Conservation (phyloP, 257 asterid species). For the Henckelia pumila region DNA sequence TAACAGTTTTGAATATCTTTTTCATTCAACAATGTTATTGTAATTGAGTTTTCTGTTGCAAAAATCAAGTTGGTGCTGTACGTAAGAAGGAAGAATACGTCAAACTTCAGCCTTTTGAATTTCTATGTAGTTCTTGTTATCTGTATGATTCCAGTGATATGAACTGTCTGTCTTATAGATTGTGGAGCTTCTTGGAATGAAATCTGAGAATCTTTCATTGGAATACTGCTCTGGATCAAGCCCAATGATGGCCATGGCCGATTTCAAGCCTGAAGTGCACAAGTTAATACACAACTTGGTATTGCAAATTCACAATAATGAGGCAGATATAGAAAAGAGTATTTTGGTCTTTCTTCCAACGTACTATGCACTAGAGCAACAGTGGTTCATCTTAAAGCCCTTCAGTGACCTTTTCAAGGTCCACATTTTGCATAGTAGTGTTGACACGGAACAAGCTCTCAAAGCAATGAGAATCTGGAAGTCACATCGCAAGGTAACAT, state of each 20-base stretch:
- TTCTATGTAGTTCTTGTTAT: constrained; percentile 13
- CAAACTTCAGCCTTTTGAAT: too few species aligned
- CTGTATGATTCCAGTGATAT: constrained; percentile 11
- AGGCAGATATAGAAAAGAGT: constrained; percentile 93
- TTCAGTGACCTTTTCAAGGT: constrained; percentile 63
- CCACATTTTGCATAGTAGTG: constrained; percentile 87
- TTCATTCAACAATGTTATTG: too few species aligned
- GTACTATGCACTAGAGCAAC: constrained; percentile 78
- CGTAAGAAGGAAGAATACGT: neutral
- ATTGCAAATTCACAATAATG: constrained; percentile 75
- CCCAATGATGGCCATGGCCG: constrained; percentile 63
- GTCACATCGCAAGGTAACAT: constrained; percentile 79
- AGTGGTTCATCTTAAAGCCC: constrained; percentile 79
- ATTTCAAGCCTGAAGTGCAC: constrained; percentile 60
- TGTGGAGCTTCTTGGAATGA: constrained; percentile 59
- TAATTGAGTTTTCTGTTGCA: too few species aligned
- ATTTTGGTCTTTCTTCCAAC: constrained; percentile 94
- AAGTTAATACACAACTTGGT: constrained; percentile 79
- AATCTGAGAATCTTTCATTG: constrained; percentile 47
- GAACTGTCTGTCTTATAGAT: constrained; percentile 44
- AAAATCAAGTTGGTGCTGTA: neutral
- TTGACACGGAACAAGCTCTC: constrained; percentile 84
- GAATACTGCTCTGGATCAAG: constrained; percentile 73
- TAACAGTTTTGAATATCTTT: too few species aligned
- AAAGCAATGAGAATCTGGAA: constrained; percentile 80